Conservation (phyloP, 768 basidiomycete species). For the Tylopilus rubrobrunneus region DNA sequence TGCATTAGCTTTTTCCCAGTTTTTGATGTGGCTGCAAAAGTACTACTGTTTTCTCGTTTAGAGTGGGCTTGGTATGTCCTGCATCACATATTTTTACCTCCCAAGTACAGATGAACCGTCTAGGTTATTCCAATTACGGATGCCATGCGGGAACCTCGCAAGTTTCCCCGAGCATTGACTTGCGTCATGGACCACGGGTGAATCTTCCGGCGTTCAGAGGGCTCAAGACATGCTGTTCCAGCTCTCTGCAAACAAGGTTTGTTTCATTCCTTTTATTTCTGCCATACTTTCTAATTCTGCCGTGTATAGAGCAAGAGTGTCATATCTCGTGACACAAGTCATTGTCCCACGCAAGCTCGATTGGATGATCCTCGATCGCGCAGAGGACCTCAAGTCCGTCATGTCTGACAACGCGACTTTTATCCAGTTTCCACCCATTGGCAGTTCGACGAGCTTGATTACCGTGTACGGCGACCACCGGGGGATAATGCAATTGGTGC, state of each 20-base stretch:
- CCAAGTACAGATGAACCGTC: constrained; percentile 2
- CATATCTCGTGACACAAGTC: constrained; percentile 88
- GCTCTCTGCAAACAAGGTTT: constrained; percentile 80
- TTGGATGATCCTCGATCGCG: constrained; percentile 97
- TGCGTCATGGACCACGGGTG: constrained; percentile 98
- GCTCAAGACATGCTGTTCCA: constrained; percentile 95
- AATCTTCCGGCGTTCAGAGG: constrained; percentile 93
- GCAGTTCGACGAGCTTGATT: constrained; percentile 88
- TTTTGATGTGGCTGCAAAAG: constrained; percentile 36
- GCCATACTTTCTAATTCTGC: not conserved
- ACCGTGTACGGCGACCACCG: constrained; percentile 92
- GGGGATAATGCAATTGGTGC: constrained; percentile 89
- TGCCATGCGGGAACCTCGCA: constrained; percentile 91
- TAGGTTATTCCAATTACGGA: constrained; percentile 94
- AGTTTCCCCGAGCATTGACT: constrained; percentile 84
- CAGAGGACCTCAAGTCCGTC: constrained; percentile 85
- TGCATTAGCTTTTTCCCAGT: not conserved
- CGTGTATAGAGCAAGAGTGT: constrained; percentile 72
- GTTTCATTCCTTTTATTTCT: not conserved
- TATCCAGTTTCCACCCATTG: constrained; percentile 89
- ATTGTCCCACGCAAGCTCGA: constrained; percentile 95
- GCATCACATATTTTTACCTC: not conserved
- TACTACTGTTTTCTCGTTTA: constrained; percentile 97
- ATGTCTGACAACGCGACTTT: constrained; percentile 98
- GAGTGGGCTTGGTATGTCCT: constrained; percentile 78